These are phyloP conservation scores for Sonneratia caseolaris DNA, from an alignment of 345 rosid genomes.

Conservation along the genomic window DNA sequence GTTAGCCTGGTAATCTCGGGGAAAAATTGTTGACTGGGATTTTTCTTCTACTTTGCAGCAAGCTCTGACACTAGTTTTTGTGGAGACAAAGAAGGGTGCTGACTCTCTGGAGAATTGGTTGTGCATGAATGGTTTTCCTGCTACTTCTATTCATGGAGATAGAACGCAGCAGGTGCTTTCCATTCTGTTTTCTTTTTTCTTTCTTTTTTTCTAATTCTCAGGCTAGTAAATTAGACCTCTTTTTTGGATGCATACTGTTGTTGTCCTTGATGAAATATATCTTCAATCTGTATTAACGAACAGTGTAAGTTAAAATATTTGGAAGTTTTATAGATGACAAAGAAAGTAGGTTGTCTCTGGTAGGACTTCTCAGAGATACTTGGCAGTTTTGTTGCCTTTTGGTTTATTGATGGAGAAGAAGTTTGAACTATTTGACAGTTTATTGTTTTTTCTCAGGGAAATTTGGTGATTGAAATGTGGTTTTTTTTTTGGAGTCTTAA, in stretches of 20 bases:
- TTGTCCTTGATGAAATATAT: background rate
- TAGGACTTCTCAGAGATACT: background rate
- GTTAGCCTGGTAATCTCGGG: too few relatives aligned
- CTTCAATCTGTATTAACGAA: background rate
- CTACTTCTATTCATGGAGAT: conserved; percentile 94
- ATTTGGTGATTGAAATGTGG: background rate
- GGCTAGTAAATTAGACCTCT: background rate
- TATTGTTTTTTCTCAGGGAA: background rate
- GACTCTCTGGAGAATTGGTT: conserved; percentile 91
- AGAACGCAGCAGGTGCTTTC: conserved; percentile 70
- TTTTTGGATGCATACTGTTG: background rate
- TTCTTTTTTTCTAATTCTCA: too few relatives aligned
- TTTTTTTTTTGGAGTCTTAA: background rate
- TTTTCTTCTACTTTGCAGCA: conserved; percentile 42
- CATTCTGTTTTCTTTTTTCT: background rate
- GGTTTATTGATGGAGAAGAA: too few relatives aligned
- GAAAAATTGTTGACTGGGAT: background rate
- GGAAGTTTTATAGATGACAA: background rate
- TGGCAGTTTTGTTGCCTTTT: background rate
- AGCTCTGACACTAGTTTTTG: conserved; percentile 90
- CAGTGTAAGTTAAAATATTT: background rate
- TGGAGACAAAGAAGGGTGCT: conserved; percentile 97
- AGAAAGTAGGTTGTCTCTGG: background rate
- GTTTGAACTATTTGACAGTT: too few relatives aligned
- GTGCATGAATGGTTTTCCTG: conserved; percentile 78